These are phyloP conservation scores for Grosmannia huntii DNA, from an alignment of 2,329 filamentous ascomycete species.

Conservation along the genomic window DNA sequence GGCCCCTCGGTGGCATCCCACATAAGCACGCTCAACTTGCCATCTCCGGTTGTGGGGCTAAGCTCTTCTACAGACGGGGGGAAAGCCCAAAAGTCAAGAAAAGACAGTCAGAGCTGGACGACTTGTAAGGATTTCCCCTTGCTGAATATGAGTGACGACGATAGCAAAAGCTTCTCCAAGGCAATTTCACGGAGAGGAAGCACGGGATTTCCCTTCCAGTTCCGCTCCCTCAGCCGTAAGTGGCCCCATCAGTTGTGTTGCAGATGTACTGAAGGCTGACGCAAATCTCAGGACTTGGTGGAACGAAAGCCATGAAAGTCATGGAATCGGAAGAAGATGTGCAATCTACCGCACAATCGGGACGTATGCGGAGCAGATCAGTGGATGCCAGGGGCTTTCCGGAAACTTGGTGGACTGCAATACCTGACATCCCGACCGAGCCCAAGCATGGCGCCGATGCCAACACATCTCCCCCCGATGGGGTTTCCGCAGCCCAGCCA, in stretches of 20 bases:
- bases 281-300: not conserved
- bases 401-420: not conserved
- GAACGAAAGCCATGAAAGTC: not conserved
- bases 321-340: not conserved
- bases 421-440: not conserved
- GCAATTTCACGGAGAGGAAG: not conserved
- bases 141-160: too few species aligned
- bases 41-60: not conserved
- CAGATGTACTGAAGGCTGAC: not conserved
- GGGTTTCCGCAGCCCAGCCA: not conserved
- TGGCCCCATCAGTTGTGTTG: not conserved
- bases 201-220: not conserved
- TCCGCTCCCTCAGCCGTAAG: constrained; percentile 1
- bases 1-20: not conserved
- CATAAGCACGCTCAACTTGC: not conserved
- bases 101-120: not conserved
- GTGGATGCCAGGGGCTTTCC: not conserved
- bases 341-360: not conserved
- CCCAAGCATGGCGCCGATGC: not conserved
- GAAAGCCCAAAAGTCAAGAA: not conserved
- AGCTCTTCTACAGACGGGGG: not conserved
- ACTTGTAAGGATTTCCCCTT: not conserved
- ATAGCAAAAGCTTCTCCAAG: not conserved
- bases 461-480: not conserved
- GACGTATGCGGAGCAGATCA: not conserved